Evolutionary conservation across 768 basidiomycete species (phyloP), one percentile per base, ranked within the genome.

Genomic region (Rhizopogon sp.): DNA sequence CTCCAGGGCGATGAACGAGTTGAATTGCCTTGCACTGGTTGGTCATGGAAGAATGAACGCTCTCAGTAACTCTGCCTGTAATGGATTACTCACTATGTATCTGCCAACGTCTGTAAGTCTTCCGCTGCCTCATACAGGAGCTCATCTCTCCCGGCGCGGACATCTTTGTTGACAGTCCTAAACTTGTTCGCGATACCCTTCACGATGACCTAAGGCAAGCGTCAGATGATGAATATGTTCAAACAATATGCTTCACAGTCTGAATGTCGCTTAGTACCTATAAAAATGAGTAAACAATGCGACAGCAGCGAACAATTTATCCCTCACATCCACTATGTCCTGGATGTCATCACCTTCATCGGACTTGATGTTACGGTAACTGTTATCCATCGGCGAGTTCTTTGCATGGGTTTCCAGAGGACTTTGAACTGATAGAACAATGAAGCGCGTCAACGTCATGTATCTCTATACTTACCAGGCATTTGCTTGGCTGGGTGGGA

Each of bases 251-350:
- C 39, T 61, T 41, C 63, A 75, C 83, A 62, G 77, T 63, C 49
- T 79, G 75, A 14, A 86, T 78, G 58, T 81, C 73, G 31, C 73
- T 66, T 51, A 85, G 67, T 51, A 80, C 70, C 82, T 84, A 50
- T 37, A 22, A 41, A 39, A 40, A 20, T 16, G 28, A 40, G 17
- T 53, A 13, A 42, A 39, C 33, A 20, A 9, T 28, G 39, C 33
- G 39, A 41, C 25, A 53, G 16, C 6, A 17, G 20, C 6, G 50
- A 10, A 20, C 16, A 7, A 16, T 29, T 17, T 6, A 3, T 20
- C 11, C 56, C 70, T 67, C 58, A 80, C 82, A 54, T 76, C 70
- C 35, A 77, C 66, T 52, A 84, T 81, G 40, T 65, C 67, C 53
- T 64, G 62, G 8, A 72, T 64, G 28, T 54, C 64, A 35, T 43